Conservation (phyloP, 2,329 filamentous ascomycete genomes). For the Ascochyta rabiei region DNA sequence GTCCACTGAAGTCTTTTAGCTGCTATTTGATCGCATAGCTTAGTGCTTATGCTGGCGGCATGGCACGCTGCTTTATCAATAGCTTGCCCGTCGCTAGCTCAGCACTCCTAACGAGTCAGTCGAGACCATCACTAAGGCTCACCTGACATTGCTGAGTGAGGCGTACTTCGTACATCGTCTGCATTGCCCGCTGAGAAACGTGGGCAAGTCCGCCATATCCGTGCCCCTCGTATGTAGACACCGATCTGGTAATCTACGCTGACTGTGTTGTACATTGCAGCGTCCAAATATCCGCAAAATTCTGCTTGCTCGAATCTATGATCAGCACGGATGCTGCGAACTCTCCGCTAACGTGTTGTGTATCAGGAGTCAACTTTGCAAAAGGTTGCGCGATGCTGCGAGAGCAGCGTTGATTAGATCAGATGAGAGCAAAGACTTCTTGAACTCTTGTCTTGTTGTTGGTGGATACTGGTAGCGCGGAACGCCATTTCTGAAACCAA, state of each 20-base stretch:
- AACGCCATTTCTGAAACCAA: neutral
- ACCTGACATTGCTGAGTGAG: constrained; percentile 6
- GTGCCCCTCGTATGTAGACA: neutral
- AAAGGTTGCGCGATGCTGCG: neutral
- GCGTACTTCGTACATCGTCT: constrained; percentile 6
- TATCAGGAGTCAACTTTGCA: constrained; percentile 1
- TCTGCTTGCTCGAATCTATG: neutral
- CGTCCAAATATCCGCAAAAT: neutral
- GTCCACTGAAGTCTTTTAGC: neutral
- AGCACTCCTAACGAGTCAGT: constrained; percentile 1
- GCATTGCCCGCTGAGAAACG: neutral
- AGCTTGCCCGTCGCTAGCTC: neutral
- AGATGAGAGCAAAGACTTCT: neutral
- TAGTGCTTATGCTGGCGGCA: constrained; percentile 6
- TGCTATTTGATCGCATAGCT: neutral
- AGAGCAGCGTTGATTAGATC: neutral
- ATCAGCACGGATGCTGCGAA: neutral
- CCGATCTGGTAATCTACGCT: constrained; percentile 2
- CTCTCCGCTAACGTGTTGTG: constrained; percentile 5
- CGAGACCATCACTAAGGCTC: constrained; percentile 2
- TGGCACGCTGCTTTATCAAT: constrained; percentile 7
- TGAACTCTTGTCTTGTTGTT: neutral
- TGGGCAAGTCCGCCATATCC: neutral
- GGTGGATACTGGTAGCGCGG: neutral
- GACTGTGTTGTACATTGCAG: constrained; percentile 12